Base-by-base conservation (phyloP, 805 yeast species). In the Blastobotrys robertii region DNA sequence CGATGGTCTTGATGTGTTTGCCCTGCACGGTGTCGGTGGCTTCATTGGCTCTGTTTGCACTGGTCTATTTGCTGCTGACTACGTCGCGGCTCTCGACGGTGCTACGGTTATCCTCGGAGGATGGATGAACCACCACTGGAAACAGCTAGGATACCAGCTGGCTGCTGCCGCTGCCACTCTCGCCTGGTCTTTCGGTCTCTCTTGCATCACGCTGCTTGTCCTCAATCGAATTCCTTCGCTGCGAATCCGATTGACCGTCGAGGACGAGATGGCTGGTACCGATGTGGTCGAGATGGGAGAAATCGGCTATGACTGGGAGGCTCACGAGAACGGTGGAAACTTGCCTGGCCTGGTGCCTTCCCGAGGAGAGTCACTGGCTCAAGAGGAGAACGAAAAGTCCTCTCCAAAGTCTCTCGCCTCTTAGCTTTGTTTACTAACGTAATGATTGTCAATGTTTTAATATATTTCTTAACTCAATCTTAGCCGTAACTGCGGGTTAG, bases 21-120 rank as follows among this genome's bases (percentile, higher is more conserved):
- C 96, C 30, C 68, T 88, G 43, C 97, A 90, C 65, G 96, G 95
- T 55, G 80, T 88, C 49, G 97, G 97, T 63, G 97, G 96, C 43
- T 74, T 81, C 55, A 68, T 74, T 50, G 97, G 97, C 42, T 77
- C 85, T 19, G 69, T 81, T 16, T 60, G 84, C 64, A 88, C 97
- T 25, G 97, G 95, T 60, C 70, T 90, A 51, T 88, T 90, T 62
- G 95, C 97, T 32, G 94, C 95, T 44, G 94, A 87, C 66, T 86
- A 88, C 65, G 79, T 88, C 53, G 81, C 94, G 3, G 30, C 29
- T 11, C 25, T 15, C 13, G 15, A 38, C 22, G 94, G 86, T 43
- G 42, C 56, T 14, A 64, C 76, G 9, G 73, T 69, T 12, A 83
- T 84, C 51, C 70, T 60, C 22, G 94, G 95, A 57, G 97, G 97